Evolutionary conservation across 208 protist species (phyloP).

Genomic region (Trypanosomatidae sp.): DNA sequence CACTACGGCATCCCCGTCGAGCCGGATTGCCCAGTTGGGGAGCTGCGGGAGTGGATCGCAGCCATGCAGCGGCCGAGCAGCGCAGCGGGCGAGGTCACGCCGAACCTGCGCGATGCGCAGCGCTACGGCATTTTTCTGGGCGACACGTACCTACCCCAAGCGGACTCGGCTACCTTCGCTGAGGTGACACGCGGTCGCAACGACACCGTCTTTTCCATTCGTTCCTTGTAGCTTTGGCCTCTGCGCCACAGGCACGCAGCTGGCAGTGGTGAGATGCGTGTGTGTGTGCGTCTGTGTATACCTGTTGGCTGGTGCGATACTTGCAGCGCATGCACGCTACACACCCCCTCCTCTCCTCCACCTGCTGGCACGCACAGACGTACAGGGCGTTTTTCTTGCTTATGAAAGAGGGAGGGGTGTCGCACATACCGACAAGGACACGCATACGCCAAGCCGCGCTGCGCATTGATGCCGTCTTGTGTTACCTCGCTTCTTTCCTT

Average conservation of each 20-base stretch:
- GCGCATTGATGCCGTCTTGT: neutral
- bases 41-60: slow-evolving; percentile 44
- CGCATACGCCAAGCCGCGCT: neutral
- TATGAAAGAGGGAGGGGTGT: neutral
- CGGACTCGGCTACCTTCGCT: slow-evolving; percentile 33
- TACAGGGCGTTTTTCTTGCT: neutral
- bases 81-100: slow-evolving; percentile 10
- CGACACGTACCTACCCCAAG: slow-evolving; percentile 26
- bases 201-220: slow-evolving; percentile 55
- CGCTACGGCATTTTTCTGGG: slow-evolving; percentile 40
- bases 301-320: neutral
- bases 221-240: neutral
- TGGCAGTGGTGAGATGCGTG: neutral
- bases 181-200: slow-evolving; percentile 45
- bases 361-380: too few relatives aligned
- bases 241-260: neutral
- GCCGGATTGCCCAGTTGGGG: slow-evolving; percentile 37
- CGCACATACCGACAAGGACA: neutral
- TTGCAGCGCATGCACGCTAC: neutral
- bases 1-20: slow-evolving; percentile 55
- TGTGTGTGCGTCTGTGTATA: neutral
- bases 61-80: slow-evolving; percentile 15
- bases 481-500: neutral
- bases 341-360: neutral
- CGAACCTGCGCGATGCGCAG: slow-evolving; percentile 19